A percentile compares a stretch with the other conserved stretches of the same genome.
These are phyloP conservation scores for Mikania micrantha DNA, from an alignment of 129 eudicot genomes.

Conservation along the genomic window DNA sequence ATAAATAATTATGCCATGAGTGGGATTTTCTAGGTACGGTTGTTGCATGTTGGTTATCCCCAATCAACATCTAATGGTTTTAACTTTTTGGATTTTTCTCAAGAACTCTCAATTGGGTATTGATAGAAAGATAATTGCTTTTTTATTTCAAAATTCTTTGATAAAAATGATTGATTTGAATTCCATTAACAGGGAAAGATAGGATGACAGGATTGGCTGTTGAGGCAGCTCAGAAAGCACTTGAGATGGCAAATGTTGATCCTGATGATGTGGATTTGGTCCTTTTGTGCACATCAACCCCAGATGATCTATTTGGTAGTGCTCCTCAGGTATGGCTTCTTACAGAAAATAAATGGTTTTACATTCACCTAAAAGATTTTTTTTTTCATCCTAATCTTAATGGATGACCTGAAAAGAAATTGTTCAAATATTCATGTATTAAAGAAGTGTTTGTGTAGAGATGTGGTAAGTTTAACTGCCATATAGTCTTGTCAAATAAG, in stretches of 20 bases:
- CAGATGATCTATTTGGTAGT: constrained; percentile 87
- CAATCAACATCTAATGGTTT: neutral
- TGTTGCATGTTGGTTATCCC: neutral
- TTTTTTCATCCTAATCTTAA: neutral
- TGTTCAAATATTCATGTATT: neutral
- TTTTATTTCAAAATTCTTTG: neutral
- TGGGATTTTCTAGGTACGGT: too few relatives aligned
- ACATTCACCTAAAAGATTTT: neutral
- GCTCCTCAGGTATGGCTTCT: constrained; percentile 75
- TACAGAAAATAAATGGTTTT: neutral
- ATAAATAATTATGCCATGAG: too few relatives aligned
- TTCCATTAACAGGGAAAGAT: constrained; percentile 53
- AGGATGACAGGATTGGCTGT: constrained; percentile 61
- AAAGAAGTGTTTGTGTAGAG: neutral
- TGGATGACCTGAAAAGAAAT: neutral
- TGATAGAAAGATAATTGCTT: neutral
- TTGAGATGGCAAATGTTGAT: constrained; percentile 81
- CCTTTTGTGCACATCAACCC: constrained; percentile 84
- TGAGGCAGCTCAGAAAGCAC: constrained; percentile 88
- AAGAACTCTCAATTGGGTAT: neutral
- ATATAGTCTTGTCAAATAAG: neutral
- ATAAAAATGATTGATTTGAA: neutral
- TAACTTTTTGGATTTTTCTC: too few relatives aligned
- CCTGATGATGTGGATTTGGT: constrained; percentile 90
- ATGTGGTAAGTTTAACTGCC: neutral